phyloP scores from a whole-genome alignment of 495 filamentous ascomycete species.

The Penicillium pulvis region DNA sequence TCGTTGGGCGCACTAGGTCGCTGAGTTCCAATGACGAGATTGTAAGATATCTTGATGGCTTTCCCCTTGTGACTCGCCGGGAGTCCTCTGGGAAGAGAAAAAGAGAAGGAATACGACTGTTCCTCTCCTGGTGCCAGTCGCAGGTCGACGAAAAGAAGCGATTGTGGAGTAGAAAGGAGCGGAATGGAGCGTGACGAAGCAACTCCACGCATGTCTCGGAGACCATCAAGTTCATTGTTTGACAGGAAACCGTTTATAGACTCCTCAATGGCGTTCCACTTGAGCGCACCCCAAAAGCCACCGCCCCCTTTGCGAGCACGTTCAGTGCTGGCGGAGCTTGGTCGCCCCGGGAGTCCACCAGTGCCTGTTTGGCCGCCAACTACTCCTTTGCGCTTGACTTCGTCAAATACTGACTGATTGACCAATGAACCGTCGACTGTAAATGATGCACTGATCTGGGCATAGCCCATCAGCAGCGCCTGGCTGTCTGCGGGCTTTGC shows the following conservation, averaged over 20 bases:
- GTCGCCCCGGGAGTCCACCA: slow-evolving; percentile 58
- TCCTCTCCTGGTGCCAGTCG: slow-evolving; percentile 87
- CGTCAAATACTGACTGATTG: slow-evolving; percentile 87
- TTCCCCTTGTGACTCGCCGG: slow-evolving; percentile 91
- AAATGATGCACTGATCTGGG: slow-evolving; percentile 90
- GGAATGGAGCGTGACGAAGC: slow-evolving; percentile 81
- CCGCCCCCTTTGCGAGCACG: slow-evolving; percentile 75
- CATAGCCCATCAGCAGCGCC: slow-evolving; percentile 96
- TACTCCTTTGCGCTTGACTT: slow-evolving; percentile 91
- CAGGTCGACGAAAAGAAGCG: slow-evolving; percentile 92
- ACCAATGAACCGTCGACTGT: slow-evolving; percentile 88
- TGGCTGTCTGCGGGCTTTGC: slow-evolving; percentile 58
- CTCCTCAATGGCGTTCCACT: slow-evolving; percentile 86
- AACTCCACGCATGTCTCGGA: slow-evolving; percentile 89
- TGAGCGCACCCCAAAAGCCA: slow-evolving; percentile 78
- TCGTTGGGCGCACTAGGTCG: slow-evolving; percentile 74
- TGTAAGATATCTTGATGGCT: slow-evolving; percentile 92
- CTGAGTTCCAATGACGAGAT: slow-evolving; percentile 89
- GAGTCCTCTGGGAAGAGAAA: slow-evolving; percentile 80
- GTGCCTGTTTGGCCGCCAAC: slow-evolving; percentile 80
- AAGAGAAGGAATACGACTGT: slow-evolving; percentile 80
- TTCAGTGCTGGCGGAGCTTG: slow-evolving; percentile 45
- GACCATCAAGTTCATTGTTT: slow-evolving; percentile 81
- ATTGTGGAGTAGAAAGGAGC: slow-evolving; percentile 92
- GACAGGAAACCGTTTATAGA: slow-evolving; percentile 86